Percentiles rank a stretch among this genome's conserved stretches.
Evolutionary conservation across 2,329 filamentous ascomycete genomes (phyloP).

Genomic region (Sporothrix brasiliensis): DNA sequence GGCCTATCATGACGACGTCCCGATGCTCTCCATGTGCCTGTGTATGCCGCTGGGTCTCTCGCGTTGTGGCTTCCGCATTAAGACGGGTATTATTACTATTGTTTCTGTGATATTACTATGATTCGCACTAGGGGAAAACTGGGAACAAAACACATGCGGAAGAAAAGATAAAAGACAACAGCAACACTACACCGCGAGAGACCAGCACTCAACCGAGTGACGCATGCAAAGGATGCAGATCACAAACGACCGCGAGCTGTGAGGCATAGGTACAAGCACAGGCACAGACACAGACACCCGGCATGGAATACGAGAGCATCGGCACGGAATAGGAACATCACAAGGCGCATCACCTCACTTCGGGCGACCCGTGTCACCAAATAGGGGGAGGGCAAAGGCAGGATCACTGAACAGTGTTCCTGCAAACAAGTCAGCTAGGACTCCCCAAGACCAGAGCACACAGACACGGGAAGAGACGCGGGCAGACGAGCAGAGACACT

Average conservation of each 20-base stretch:
- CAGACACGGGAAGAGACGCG: background rate
- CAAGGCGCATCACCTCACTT: constrained; percentile 7
- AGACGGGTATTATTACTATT: constrained; percentile 26
- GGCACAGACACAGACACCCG: background rate
- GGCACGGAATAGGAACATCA: constrained; percentile 20
- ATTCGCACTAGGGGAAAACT: constrained; percentile 23
- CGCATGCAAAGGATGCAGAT: constrained; percentile 8
- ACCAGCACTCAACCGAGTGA: background rate
- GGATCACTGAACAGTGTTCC: constrained; percentile 4
- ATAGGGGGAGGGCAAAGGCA: constrained; percentile 7
- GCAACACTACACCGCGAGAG: background rate
- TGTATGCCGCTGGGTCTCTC: background rate
- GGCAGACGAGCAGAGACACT: background rate
- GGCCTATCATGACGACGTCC: constrained; percentile 2
- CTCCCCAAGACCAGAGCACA: background rate
- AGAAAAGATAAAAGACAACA: background rate
- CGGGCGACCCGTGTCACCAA: constrained; percentile 2
- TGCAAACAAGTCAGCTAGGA: background rate
- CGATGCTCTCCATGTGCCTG: background rate
- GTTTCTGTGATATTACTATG: constrained; percentile 26
- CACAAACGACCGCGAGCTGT: background rate
- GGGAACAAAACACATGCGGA: constrained; percentile 25
- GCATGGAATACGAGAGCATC: constrained; percentile 17
- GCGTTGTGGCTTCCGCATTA: constrained; percentile 28
- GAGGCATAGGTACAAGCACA: background rate